These are phyloP conservation scores for Globisporangium middletonii DNA, from an alignment of 352 stramenopile species.

Conservation along the genomic window DNA sequence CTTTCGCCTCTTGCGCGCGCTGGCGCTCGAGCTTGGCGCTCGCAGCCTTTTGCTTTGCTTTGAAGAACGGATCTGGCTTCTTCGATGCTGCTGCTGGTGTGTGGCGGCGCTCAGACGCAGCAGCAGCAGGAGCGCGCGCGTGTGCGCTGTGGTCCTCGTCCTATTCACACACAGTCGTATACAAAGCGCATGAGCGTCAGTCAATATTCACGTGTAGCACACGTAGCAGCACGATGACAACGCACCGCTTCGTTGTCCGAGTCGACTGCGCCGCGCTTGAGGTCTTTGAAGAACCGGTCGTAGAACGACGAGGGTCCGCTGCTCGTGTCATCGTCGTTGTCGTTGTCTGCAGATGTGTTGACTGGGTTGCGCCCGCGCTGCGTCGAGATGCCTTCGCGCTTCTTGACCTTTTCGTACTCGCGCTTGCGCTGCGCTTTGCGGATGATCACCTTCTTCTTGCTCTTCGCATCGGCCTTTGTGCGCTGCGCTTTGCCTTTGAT, in stretches of 20 bases:
- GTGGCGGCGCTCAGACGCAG: constrained; percentile 4
- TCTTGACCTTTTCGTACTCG: constrained; percentile 82
- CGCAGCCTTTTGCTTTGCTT: constrained; percentile 74
- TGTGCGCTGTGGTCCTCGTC: neutral
- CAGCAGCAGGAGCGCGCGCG: neutral
- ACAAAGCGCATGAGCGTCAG: neutral
- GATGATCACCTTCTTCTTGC: constrained; percentile 79
- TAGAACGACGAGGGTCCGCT: constrained; percentile 57
- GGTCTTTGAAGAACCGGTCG: constrained; percentile 66
- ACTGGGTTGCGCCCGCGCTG: constrained; percentile 13
- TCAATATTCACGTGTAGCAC: neutral
- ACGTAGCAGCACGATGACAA: neutral
- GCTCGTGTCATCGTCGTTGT: constrained; percentile 4
- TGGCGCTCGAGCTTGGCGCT: constrained; percentile 47
- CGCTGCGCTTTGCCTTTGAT: constrained; percentile 80
- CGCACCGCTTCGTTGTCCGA: constrained; percentile 13
- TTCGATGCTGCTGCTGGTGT: constrained; percentile 16
- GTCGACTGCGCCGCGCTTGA: constrained; percentile 36
- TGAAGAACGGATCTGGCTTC: constrained; percentile 80
- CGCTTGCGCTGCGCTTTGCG: constrained; percentile 73
- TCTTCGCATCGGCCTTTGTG: constrained; percentile 75
- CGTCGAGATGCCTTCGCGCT: constrained; percentile 26
- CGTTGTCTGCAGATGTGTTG: neutral
- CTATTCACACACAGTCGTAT: too few relatives aligned
- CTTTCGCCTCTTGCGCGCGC: constrained; percentile 30